A percentile compares a stretch with the other conserved stretches of the same genome.
These are phyloP conservation scores for Kazachstania taianensis DNA, from an alignment of 805 yeast genomes.

Conservation along the genomic window DNA sequence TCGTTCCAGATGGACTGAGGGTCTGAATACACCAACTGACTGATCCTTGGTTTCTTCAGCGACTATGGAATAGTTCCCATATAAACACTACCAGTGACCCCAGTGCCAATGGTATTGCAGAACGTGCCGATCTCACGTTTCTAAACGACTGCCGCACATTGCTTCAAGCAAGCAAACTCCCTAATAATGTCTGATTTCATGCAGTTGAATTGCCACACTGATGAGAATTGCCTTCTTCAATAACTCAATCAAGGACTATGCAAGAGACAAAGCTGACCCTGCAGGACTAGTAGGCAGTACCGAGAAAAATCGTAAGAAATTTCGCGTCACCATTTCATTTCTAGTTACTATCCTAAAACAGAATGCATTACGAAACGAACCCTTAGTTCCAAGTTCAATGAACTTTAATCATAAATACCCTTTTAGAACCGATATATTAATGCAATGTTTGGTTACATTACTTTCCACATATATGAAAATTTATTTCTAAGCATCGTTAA, in stretches of 20 bases:
- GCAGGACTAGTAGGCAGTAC: conserved; percentile 3
- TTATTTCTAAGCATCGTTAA: too few species aligned
- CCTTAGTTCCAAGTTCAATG: neutral
- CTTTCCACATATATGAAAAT: too few species aligned
- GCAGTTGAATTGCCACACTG: conserved; percentile 7
- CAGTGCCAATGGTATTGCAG: conserved; percentile 8
- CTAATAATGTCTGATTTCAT: conserved; percentile 9
- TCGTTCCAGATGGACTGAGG: conserved; percentile 8
- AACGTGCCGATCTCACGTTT: conserved; percentile 7
- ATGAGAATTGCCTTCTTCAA: conserved; percentile 5
- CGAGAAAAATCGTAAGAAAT: too few species aligned
- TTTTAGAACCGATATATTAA: too few species aligned
- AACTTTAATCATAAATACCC: conserved; percentile 2
- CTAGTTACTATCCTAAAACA: too few species aligned
- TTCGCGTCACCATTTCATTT: too few species aligned
- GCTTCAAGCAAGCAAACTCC: conserved; percentile 2
- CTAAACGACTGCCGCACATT: conserved; percentile 10
- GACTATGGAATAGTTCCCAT: neutral
- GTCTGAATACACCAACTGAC: conserved; percentile 7
- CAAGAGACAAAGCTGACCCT: conserved; percentile 3
- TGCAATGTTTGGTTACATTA: too few species aligned
- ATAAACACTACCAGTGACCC: conserved; percentile 8
- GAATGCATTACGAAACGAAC: conserved; percentile 6
- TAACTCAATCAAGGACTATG: neutral
- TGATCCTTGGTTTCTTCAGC: neutral